Base-by-base conservation (phyloP, 106 monocot genomes). In the Platanthera guangdongensis region DNA sequence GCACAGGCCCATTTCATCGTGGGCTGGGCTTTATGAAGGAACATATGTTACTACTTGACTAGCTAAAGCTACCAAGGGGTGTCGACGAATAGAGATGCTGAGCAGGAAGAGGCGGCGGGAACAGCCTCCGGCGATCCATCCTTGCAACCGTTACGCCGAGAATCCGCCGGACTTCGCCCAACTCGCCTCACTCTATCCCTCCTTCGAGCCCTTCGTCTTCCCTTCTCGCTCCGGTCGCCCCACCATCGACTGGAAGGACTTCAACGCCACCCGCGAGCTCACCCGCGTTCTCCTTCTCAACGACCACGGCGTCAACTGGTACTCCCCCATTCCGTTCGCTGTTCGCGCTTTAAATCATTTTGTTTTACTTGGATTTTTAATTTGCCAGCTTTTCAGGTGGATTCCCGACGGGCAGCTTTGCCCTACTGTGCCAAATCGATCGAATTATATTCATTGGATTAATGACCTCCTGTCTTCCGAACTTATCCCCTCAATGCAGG, bases 381-480 rank as follows among this genome's bases (percentile, higher is more conserved):
- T 30, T 11, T 64, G 68, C 11, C n/a, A 48, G 3, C 39, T 54
- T 76, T 82, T 19, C 75, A 94, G 99, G 99, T 94, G 94, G 94
- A 88, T 94, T 82, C 97, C 99, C 1, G 92, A 94, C 72, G 90
- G 88, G 32, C 94, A 99, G 82, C 87, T 99, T 22, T 99, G 99
- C 78, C 99, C 99, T 12, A 90, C 94, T 15, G 90, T 92, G 74
- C 89, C 92, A 18, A 99, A 99, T 71, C 55, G 99, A 65, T 92
- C 87, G 2, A 99, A 99, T 52, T 99, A 99, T 75, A 88, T 99
- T 51, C 92, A 94, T 77, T 99, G 97, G 97, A 90, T 99, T 19
- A 84, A 79, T 55, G 97, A 94, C 51, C 80, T 99, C 62, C 87
- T 99, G 4, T 82, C 89, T 48, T 99, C 89, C 4, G 86, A 88